These are phyloP conservation scores for Syncephalastrum monosporum DNA, from an alignment of 371 early-diverging fungal species.

Conservation along the genomic window DNA sequence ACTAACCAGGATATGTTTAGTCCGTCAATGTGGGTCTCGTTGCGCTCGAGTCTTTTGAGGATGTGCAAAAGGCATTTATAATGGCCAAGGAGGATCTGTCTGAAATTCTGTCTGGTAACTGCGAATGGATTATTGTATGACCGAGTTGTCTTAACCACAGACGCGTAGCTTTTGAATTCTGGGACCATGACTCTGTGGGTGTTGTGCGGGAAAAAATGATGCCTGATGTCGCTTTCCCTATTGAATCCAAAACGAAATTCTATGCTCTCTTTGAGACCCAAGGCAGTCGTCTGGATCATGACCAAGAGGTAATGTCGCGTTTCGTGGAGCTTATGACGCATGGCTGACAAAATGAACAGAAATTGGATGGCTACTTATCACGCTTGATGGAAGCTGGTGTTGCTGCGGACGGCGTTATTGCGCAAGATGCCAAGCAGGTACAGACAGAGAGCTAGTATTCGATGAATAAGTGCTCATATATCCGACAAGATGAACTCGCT, in stretches of 20 bases:
- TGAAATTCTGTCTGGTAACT: conserved; percentile 47
- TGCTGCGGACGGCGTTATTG: conserved; percentile 74
- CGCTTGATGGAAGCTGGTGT: conserved; percentile 49
- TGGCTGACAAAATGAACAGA: conserved; percentile 22
- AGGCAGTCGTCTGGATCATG: conserved; percentile 79
- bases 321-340: background rate
- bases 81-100: conserved; percentile 45
- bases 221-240: conserved; percentile 17
- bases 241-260: conserved; percentile 45
- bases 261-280: conserved; percentile 78
- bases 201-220: conserved; percentile 57
- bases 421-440: conserved; percentile 65
- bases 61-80: conserved; percentile 40
- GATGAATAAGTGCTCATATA: background rate
- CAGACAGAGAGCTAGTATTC: background rate
- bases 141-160: background rate
- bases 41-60: conserved; percentile 41
- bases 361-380: conserved; percentile 60
- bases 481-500: conserved; percentile 36
- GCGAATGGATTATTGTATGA: background rate
- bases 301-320: conserved; percentile 49
- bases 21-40: conserved; percentile 44
- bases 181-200: conserved; percentile 59
- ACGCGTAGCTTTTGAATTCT: conserved; percentile 77
- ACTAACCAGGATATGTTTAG: conserved; percentile 9